phyloP scores from a whole-genome alignment of 2,329 filamentous ascomycete genomes.

The Ophiostoma sp. region DNA sequence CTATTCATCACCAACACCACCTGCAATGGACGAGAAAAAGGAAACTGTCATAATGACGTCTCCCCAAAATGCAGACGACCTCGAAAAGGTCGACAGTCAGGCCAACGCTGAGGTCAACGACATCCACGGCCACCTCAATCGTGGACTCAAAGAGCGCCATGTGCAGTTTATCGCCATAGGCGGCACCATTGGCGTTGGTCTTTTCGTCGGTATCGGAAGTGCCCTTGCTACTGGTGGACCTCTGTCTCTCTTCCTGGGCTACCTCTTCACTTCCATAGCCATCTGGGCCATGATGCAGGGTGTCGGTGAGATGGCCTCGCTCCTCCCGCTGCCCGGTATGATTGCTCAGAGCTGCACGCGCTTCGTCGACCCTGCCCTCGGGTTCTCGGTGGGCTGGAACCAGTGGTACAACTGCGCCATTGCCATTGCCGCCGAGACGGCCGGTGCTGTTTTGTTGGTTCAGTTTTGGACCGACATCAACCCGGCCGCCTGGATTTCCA shows the following conservation, averaged over 20 bases:
- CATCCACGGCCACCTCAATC: conserved; percentile 22
- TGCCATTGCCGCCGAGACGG: conserved; percentile 15
- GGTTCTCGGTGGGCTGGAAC: conserved; percentile 53
- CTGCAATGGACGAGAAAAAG: not conserved
- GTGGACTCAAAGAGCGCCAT: conserved; percentile 46
- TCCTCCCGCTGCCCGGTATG: conserved; percentile 62
- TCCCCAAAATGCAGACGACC: not conserved
- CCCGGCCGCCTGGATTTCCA: conserved; percentile 58
- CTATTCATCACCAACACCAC: not conserved
- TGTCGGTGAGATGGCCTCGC: conserved; percentile 64
- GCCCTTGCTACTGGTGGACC: conserved; percentile 50
- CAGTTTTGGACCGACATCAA: conserved; percentile 24
- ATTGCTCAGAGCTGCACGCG: conserved; percentile 65
- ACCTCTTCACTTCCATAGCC: conserved; percentile 41
- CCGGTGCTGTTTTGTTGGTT: conserved; percentile 17
- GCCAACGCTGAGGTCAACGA: conserved; percentile 1
- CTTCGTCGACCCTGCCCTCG: conserved; percentile 64
- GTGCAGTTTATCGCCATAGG: conserved; percentile 54
- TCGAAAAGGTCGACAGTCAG: conserved; percentile 15
- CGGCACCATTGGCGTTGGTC: conserved; percentile 49
- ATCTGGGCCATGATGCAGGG: conserved; percentile 48
- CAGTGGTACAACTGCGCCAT: conserved; percentile 24
- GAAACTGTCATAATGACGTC: not conserved
- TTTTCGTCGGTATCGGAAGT: conserved; percentile 54
- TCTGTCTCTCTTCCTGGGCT: conserved; percentile 58